Conservation (phyloP, 1,284 basidiomycete species). For the Xerocomus nothofagi region DNA sequence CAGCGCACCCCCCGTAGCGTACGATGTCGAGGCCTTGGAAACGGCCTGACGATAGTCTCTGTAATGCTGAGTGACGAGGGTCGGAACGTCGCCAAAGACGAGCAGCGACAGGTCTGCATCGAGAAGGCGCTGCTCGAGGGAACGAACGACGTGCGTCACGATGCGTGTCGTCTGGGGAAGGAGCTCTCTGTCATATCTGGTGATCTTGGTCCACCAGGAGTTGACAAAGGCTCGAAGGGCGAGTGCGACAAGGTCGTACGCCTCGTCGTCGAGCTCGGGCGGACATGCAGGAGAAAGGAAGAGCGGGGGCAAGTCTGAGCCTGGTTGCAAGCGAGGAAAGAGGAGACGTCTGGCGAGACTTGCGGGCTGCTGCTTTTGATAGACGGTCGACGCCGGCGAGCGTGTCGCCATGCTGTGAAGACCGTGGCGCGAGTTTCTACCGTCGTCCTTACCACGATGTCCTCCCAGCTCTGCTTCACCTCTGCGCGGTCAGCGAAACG, state of each 20-base stretch:
- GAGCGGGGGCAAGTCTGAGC: slow-evolving; percentile 52
- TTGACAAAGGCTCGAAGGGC: slow-evolving; percentile 72
- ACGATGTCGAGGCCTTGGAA: slow-evolving; percentile 62
- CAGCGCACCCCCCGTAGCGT: slow-evolving; percentile 62
- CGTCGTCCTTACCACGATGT: slow-evolving; percentile 17
- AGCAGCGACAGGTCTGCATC: slow-evolving; percentile 58
- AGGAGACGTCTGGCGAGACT: slow-evolving; percentile 57
- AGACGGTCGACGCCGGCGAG: slow-evolving; percentile 25
- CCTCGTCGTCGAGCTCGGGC: slow-evolving; percentile 61
- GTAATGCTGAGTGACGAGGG: slow-evolving; percentile 69
- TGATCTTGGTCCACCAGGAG: slow-evolving; percentile 81
- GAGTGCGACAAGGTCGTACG: slow-evolving; percentile 77
- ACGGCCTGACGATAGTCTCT: slow-evolving; percentile 69
- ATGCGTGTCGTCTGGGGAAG: slow-evolving; percentile 68
- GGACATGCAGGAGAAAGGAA: slow-evolving; percentile 44
- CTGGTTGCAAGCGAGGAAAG: slow-evolving; percentile 55
- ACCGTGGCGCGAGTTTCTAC: too few species aligned
- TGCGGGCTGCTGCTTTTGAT: slow-evolving; percentile 21
- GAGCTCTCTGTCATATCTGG: slow-evolving; percentile 79
- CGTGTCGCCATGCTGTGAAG: slow-evolving; percentile 11
- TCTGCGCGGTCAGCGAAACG: slow-evolving; percentile 13
- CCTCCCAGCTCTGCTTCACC: slow-evolving; percentile 9
- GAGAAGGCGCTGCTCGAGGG: slow-evolving; percentile 58
- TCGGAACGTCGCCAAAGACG: slow-evolving; percentile 59
- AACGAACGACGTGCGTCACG: slow-evolving; percentile 56